Evolutionary conservation across 768 basidiomycete species (phyloP), one percentile per base, ranked within the genome.

Genomic region (Boletus barrowsii): DNA sequence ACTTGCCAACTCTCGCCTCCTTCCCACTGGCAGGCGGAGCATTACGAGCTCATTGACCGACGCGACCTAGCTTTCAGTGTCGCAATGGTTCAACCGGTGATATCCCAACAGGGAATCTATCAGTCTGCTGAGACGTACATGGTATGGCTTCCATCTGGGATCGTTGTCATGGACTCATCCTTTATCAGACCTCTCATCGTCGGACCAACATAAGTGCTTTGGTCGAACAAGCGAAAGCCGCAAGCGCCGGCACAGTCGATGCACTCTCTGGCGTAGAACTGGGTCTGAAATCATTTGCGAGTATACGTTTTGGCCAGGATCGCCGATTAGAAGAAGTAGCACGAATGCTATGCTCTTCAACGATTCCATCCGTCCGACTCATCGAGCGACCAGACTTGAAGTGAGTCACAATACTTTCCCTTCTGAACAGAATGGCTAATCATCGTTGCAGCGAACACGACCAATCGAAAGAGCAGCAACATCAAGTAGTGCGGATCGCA

Each of bases 301-400:
- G 84, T 48, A 88, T 94, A 46, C 83, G 96, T 4, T 98, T 98
- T 64, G 90, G 90, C 8, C 84, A 90, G 57, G 97, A 99, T 72
- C 81, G 88, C 18, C 80, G 96, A 36, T 68, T 99, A 32, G 90
- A 94, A 42, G 97, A 99, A 67, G 93, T 96, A 5, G 87, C 88
- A 13, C 81, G 93, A 1, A 90, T 98, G 82, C 71, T 99, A 17
- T 91, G 89, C 59, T 96, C 92, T 0, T 89, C 90, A 2, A 74
- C 73, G 3, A 70, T 89, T 17, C 79, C 88, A 0, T 79, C 83
- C 2, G 79, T 96, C 81, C 76, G 75, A 67, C 78, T 74, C 52
- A 76, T 75, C 39, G 87, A 93, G 48, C 79, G 87, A 36, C 82
- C 85, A 44, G 86, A 91, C 56, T 69, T 86, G 37, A 90, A 78